phyloP scores from a whole-genome alignment of 345 rosid species.

The Syzygium oleosum region DNA sequence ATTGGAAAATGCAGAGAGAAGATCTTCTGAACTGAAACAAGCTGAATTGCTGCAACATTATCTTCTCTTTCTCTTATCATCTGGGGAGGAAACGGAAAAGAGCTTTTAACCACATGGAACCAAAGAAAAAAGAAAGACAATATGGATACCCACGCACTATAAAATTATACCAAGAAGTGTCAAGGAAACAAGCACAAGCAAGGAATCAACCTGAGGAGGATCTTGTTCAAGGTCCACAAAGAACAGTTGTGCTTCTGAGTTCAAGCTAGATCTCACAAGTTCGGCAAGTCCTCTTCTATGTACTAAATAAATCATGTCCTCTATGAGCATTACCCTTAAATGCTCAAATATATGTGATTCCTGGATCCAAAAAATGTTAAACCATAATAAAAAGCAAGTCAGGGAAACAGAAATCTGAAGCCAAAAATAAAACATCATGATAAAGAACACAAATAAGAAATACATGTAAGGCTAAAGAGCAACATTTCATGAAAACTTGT shows the following conservation, averaged over 20 bases:
- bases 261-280: slow-evolving; percentile 50
- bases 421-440: neutral
- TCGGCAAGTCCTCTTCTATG: slow-evolving; percentile 49
- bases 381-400: neutral
- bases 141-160: neutral
- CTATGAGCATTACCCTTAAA: slow-evolving; percentile 68
- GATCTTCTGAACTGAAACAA: slow-evolving; percentile 42
- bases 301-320: slow-evolving; percentile 83
- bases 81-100: slow-evolving; percentile 21
- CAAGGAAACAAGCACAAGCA: neutral
- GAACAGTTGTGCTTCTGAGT: slow-evolving; percentile 32
- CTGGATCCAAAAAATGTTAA: slow-evolving; percentile 15
- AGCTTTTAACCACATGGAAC: neutral
- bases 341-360: slow-evolving; percentile 42
- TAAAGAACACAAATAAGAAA: neutral
- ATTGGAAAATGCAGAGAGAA: slow-evolving; percentile 44
- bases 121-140: neutral
- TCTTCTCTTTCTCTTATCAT: slow-evolving; percentile 46
- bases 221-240: slow-evolving; percentile 76
- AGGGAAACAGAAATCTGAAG: neutral
- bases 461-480: neutral
- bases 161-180: neutral
- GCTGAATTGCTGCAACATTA: slow-evolving; percentile 30
- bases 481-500: neutral
- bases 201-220: slow-evolving; percentile 72